A percentile compares a stretch with the other conserved stretches of the same genome.
phyloP scores from a whole-genome alignment of 768 basidiomycete species.

The Kwoniella dejecticola region DNA sequence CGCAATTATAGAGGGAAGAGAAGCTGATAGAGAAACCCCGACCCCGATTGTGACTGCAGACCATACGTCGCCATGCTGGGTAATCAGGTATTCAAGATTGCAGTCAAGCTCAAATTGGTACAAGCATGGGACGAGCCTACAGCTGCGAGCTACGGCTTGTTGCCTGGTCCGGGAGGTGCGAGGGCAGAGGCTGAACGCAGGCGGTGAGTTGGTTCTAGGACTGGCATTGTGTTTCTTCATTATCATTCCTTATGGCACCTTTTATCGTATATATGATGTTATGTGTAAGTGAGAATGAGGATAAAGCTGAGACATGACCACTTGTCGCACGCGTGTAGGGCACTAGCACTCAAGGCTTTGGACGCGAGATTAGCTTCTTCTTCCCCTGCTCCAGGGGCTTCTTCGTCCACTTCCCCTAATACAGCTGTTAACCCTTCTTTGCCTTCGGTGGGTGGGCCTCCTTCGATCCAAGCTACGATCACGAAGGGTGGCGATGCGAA shows the following conservation, averaged over 20 bases:
- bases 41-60: conserved; percentile 58
- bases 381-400: conserved; percentile 35
- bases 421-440: conserved; percentile 8
- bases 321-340: conserved; percentile 60
- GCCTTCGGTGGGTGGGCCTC: conserved; percentile 7
- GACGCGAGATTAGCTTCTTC: conserved; percentile 79
- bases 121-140: conserved; percentile 60
- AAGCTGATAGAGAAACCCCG: too few species aligned
- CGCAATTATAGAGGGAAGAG: neutral
- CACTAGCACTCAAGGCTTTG: conserved; percentile 92
- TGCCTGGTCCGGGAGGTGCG: conserved; percentile 73
- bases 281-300: too few species aligned
- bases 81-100: conserved; percentile 67
- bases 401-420: conserved; percentile 10
- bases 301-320: neutral
- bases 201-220: conserved; percentile 62
- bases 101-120: conserved; percentile 70
- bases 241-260: too few species aligned
- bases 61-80: conserved; percentile 70
- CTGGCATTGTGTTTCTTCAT: neutral
- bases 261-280: too few species aligned
- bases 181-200: conserved; percentile 95
- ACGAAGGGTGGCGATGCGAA: neutral
- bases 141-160: conserved; percentile 64
- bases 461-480: conserved; percentile 4